Evolutionary conservation across 768 basidiomycete species (phyloP), one percentile per base, ranked within the genome.

Genomic region (Pisolithus albus): DNA sequence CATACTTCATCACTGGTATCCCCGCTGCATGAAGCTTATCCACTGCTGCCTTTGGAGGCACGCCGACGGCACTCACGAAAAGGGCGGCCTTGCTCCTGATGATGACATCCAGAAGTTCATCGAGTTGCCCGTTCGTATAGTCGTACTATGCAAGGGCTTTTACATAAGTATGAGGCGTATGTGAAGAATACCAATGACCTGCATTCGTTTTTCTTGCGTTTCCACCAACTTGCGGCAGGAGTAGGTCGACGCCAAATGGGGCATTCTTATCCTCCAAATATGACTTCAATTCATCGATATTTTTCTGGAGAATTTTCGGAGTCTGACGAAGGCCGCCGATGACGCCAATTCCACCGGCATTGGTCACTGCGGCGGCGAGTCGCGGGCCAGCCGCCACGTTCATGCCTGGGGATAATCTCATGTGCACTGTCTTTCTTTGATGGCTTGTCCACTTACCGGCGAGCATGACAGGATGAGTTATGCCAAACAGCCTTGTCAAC

Each of bases 321-420:
- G 75, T 86, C 61, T 86, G 85, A 36, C 79, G 77, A 42, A 88
- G 66, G 32, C 92, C 92, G 3, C 91, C 92, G 56, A 94, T 92
- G 60, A 92, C 89, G 19, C 92, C 92, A 57, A 88, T 83, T 5
- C 88, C 88, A 58, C 83, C 92, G 19, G 92, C 81, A 61, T 93
- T 93, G n/a, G 89, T 89, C n/a, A 93, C 89, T 1, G 88, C 82
- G 19, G 90, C 92, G 18, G 91, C 91, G 7, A 93, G 71, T 67
- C 76, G 85, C 10, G 90, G 88, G 6, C 88, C 88, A 44, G 90
- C 87, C 47, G 89, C 90, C 30, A 92, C 83, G 62, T 88, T 90
- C 89, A 92, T 91, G 21, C 64, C 64, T 65, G 47, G 5, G 38
- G 43, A 21, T 40, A 5, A 39, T 13, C 46, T 61, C 36, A 53